Percentiles rank a stretch among this genome's conserved stretches.
Evolutionary conservation across 2,329 filamentous ascomycete genomes (phyloP).

Genomic region (Arachnopeziza araneosa): DNA sequence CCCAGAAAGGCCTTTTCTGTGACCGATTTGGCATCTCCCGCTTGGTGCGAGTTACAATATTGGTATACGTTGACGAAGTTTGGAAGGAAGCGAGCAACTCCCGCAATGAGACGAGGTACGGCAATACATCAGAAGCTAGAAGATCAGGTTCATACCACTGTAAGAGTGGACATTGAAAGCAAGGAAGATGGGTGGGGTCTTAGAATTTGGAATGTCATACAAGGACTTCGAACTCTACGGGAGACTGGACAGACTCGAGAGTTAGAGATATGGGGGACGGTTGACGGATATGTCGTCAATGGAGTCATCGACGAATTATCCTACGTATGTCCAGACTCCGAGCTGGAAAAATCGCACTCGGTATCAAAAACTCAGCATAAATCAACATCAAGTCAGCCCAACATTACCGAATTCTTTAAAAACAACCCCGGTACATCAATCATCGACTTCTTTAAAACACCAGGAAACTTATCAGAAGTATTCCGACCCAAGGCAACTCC

Average conservation of each 20-base stretch:
- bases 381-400: constrained; percentile 26
- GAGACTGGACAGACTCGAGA: constrained; percentile 69
- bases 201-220: constrained; percentile 84
- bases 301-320: constrained; percentile 86
- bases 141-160: constrained; percentile 73
- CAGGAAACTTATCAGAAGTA: constrained; percentile 13
- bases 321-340: constrained; percentile 67
- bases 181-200: constrained; percentile 81
- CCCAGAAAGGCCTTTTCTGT: constrained; percentile 79
- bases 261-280: constrained; percentile 76
- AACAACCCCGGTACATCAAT: constrained; percentile 18
- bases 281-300: constrained; percentile 79
- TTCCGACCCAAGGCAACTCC: constrained; percentile 7
- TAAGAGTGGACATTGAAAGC: constrained; percentile 64
- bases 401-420: not conserved
- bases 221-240: constrained; percentile 70
- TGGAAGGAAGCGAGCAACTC: constrained; percentile 69
- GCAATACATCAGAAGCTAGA: constrained; percentile 79
- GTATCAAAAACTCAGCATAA: constrained; percentile 32
- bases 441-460: constrained; percentile 24
- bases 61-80: constrained; percentile 77
- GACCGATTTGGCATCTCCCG: constrained; percentile 79
- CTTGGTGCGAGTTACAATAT: constrained; percentile 96
- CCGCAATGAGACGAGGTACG: constrained; percentile 78
- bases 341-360: constrained; percentile 46